A percentile compares a stretch with the other conserved stretches of the same genome.
Conservation (phyloP, 495 filamentous ascomycete species). For the Podospora tetraspora region DNA sequence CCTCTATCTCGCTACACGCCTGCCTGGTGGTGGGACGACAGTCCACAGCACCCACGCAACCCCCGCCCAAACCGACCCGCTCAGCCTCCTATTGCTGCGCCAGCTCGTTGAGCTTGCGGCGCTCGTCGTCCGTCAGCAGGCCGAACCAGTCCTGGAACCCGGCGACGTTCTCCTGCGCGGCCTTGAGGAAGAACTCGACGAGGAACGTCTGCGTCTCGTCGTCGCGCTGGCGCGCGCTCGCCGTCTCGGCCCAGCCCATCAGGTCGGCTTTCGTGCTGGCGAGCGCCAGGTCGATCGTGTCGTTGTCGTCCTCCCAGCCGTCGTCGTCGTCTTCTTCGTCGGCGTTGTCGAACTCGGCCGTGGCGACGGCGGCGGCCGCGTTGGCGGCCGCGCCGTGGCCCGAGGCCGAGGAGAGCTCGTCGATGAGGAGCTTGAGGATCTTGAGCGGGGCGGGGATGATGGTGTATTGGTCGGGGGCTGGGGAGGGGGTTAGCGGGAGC, state of each 20-base stretch:
- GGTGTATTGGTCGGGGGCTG: constrained; percentile 87
- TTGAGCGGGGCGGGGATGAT: constrained; percentile 82
- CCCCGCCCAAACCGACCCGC: no score
- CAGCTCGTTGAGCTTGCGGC: constrained; percentile 57
- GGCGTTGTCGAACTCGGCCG: constrained; percentile 45
- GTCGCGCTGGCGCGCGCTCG: constrained; percentile 62
- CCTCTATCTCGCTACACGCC: no score
- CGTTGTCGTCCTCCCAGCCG: constrained; percentile 88
- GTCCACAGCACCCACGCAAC: background rate
- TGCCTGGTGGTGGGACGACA: no score
- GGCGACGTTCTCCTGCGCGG: constrained; percentile 58
- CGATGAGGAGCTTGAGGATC: constrained; percentile 90
- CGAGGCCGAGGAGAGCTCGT: constrained; percentile 70
- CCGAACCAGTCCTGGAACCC: constrained; percentile 71
- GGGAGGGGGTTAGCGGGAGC: constrained; percentile 3
- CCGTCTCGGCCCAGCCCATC: constrained; percentile 65
- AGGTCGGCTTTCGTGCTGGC: constrained; percentile 65
- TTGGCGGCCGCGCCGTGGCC: constrained; percentile 35
- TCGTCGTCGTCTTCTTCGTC: constrained; percentile 62
- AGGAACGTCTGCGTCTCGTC: constrained; percentile 88
- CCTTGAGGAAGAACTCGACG: constrained; percentile 71
- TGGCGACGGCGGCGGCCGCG: constrained; percentile 51
- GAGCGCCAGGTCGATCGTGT: constrained; percentile 64
- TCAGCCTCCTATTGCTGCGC: constrained; percentile 19
- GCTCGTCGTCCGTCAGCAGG: constrained; percentile 65